phyloP scores from a whole-genome alignment of 2,329 filamentous ascomycete species.

The Aureobasidium sp. region DNA sequence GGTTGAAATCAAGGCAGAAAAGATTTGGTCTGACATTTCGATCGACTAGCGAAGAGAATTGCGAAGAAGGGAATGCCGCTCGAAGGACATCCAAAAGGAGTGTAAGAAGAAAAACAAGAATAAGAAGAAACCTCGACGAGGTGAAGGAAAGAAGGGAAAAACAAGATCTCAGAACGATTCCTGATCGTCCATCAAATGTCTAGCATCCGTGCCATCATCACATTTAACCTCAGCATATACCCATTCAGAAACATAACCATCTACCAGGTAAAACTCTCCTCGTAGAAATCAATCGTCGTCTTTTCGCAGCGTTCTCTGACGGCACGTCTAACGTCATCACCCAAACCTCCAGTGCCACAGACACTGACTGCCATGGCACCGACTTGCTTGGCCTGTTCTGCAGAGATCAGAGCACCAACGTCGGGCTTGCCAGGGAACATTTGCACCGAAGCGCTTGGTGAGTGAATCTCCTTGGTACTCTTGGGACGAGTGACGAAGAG shows the following conservation, averaged over 20 bases:
- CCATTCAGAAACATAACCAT: background rate
- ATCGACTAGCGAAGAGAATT: background rate
- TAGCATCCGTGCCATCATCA: constrained; percentile 4
- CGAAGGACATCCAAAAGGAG: background rate
- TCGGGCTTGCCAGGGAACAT: constrained; percentile 89
- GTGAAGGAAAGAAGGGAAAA: background rate
- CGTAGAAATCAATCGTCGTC: constrained; percentile 65
- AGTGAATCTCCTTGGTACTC: constrained; percentile 71
- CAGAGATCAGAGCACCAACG: constrained; percentile 65
- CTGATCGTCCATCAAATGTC: constrained; percentile 1
- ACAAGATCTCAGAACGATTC: background rate
- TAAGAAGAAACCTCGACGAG: background rate
- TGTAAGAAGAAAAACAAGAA: constrained; percentile 9
- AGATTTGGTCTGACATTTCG: background rate
- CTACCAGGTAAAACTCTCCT: constrained; percentile 66
- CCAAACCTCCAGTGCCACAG: constrained; percentile 64
- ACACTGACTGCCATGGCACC: constrained; percentile 85
- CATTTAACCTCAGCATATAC: background rate
- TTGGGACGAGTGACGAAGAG: constrained; percentile 86
- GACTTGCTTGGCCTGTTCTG: constrained; percentile 71
- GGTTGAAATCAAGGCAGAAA: background rate
- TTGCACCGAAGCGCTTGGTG: constrained; percentile 69
- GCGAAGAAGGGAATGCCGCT: background rate
- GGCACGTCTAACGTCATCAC: constrained; percentile 63
- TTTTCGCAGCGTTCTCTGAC: constrained; percentile 56